These are phyloP conservation scores for Saccharomyces pastorianus DNA, from an alignment of 1,139 yeast species.

Conservation along the genomic window DNA sequence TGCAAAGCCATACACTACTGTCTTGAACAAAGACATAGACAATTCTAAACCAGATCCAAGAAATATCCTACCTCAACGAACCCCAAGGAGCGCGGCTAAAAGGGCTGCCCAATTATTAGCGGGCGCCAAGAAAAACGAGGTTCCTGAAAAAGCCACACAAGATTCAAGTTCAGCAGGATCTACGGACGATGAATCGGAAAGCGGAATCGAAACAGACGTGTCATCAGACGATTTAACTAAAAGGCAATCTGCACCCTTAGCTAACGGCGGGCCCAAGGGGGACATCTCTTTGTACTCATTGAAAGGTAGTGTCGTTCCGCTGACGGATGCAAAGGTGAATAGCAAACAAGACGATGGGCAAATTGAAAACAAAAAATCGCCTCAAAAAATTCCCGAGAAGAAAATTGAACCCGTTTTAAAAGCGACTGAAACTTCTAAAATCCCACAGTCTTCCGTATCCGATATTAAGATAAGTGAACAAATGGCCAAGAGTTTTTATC, in stretches of 20 bases:
- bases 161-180: conserved; percentile 2
- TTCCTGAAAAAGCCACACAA: background rate
- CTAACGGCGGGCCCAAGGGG: background rate
- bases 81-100: conserved; percentile 27
- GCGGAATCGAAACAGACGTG: conserved; percentile 26
- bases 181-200: conserved; percentile 12
- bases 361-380: background rate
- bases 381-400: no score
- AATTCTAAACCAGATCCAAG: conserved; percentile 29
- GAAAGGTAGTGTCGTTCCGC: background rate
- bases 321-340: background rate
- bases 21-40: conserved; percentile 29
- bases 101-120: conserved; percentile 26
- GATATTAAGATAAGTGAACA: background rate
- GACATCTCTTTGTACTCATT: background rate
- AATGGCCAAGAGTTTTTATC: background rate
- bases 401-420: no score
- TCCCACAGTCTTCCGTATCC: background rate
- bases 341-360: background rate
- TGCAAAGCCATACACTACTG: conserved; percentile 30
- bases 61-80: conserved; percentile 23
- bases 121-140: conserved; percentile 10
- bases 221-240: conserved; percentile 21
- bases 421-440: no score
- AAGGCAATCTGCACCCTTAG: conserved; percentile 8